phyloP scores from a whole-genome alignment of 2,329 filamentous ascomycete species.

The Diaporthe citrichinensis region DNA sequence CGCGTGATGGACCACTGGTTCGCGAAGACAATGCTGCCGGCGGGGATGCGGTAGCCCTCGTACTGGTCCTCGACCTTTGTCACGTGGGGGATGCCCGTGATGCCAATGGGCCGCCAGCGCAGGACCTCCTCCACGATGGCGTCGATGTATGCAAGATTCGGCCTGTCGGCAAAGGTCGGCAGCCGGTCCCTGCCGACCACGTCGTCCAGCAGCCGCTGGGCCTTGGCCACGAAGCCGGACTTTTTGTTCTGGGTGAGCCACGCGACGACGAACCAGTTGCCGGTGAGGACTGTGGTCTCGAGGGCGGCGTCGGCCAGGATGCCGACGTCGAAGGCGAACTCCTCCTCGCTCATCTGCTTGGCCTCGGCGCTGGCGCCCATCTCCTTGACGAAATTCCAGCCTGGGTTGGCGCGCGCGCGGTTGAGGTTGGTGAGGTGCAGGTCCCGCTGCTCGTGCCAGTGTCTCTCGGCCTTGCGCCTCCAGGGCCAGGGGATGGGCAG shows the following conservation, averaged over 20 bases:
- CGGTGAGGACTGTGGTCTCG: constrained; percentile 21
- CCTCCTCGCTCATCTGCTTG: constrained; percentile 31
- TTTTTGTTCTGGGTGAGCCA: constrained; percentile 16
- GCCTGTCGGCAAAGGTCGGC: constrained; percentile 45
- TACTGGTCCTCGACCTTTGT: constrained; percentile 47
- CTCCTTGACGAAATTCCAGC: constrained; percentile 38
- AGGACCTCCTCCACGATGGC: constrained; percentile 46
- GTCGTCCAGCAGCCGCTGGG: constrained; percentile 50
- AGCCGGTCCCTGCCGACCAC: constrained; percentile 49
- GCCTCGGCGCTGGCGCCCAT: constrained; percentile 29
- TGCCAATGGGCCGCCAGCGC: constrained; percentile 48
- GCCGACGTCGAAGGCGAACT: constrained; percentile 32
- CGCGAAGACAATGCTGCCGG: constrained; percentile 40
- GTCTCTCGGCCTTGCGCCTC: constrained; percentile 21
- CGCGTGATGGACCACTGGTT: constrained; percentile 40
- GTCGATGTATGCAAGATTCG: constrained; percentile 47
- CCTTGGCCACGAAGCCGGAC: constrained; percentile 38
- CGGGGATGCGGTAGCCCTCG: constrained; percentile 42
- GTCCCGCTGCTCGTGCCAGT: constrained; percentile 34
- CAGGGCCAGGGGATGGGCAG: constrained; percentile 30
- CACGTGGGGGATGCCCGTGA: constrained; percentile 52
- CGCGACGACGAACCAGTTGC: constrained; percentile 33
- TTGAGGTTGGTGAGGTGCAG: constrained; percentile 28
- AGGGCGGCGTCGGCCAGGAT: constrained; percentile 30
- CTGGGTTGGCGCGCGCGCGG: not conserved